These are phyloP conservation scores for Mycena haematopus DNA, from an alignment of 768 basidiomycete genomes.

Conservation along the genomic window DNA sequence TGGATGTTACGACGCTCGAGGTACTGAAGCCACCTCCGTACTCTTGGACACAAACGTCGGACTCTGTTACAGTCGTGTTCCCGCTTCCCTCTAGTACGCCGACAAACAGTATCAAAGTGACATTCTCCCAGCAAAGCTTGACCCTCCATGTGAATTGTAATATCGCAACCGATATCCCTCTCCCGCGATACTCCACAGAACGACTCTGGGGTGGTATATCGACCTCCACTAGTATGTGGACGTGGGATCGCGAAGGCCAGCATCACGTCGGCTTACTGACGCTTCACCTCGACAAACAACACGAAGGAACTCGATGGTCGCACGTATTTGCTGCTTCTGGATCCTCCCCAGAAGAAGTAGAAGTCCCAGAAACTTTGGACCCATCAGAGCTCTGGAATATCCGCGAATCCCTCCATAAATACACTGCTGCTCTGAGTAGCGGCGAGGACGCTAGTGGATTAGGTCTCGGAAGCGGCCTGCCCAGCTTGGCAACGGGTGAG, in stretches of 20 bases:
- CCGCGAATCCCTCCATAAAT: slow-evolving; percentile 85
- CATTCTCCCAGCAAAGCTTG: slow-evolving; percentile 68
- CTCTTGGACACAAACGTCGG: slow-evolving; percentile 90
- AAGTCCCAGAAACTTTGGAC: slow-evolving; percentile 89
- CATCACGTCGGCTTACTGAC: slow-evolving; percentile 74
- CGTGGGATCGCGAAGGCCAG: slow-evolving; percentile 83
- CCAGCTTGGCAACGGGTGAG: slow-evolving; percentile 87
- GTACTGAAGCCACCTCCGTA: slow-evolving; percentile 75
- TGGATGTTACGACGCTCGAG: slow-evolving; percentile 47
- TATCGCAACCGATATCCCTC: slow-evolving; percentile 40
- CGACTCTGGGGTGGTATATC: slow-evolving; percentile 83
- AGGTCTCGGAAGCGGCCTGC: slow-evolving; percentile 71
- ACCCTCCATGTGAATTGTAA: slow-evolving; percentile 63
- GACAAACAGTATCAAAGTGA: slow-evolving; percentile 68
- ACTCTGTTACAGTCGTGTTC: slow-evolving; percentile 84
- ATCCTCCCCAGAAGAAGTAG: slow-evolving; percentile 52
- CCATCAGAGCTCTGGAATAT: slow-evolving; percentile 82
- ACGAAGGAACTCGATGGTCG: slow-evolving; percentile 86
- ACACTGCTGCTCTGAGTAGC: slow-evolving; percentile 67
- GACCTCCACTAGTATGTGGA: slow-evolving; percentile 87
- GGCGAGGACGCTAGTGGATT: slow-evolving; percentile 67
- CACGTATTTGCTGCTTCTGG: slow-evolving; percentile 75
- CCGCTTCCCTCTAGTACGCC: slow-evolving; percentile 77
- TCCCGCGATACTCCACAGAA: slow-evolving; percentile 67
- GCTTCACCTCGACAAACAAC: slow-evolving; percentile 85